phyloP scores from a whole-genome alignment of 495 filamentous ascomycete species.

The Penicillium pancosmium region DNA sequence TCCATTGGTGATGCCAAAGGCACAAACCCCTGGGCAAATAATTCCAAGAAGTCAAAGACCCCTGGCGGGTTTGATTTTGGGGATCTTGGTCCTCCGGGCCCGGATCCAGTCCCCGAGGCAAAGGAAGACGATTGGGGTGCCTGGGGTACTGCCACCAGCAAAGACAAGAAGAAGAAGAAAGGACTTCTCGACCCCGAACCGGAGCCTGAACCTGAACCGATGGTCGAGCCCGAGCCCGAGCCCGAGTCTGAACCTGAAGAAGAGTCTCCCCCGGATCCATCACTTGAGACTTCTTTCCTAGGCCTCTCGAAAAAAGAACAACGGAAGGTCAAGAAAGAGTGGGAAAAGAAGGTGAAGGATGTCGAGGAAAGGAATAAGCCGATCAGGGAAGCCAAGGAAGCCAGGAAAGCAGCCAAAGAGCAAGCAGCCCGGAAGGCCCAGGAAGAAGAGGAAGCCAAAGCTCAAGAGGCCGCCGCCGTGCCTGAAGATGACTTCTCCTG shows the following conservation, averaged over 20 bases:
- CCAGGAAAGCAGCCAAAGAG: constrained; percentile 20
- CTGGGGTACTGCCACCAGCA: constrained; percentile 19
- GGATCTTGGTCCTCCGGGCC: constrained; percentile 35
- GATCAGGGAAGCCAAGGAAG: constrained; percentile 12
- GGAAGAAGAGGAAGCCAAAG: constrained; percentile 24
- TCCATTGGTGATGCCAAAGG: constrained; percentile 37
- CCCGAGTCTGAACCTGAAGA: constrained; percentile 16
- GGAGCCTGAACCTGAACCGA: constrained; percentile 12
- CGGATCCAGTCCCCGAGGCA: constrained; percentile 15
- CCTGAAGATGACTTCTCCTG: constrained; percentile 35
- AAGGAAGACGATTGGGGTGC: constrained; percentile 37
- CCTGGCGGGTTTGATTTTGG: constrained; percentile 51
- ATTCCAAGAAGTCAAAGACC: constrained; percentile 38
- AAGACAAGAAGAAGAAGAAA: constrained; percentile 36
- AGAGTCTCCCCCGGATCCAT: constrained; percentile 3
- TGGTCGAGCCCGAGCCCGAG: constrained; percentile 25
- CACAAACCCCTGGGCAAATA: constrained; percentile 45
- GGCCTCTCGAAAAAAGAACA: constrained; percentile 34
- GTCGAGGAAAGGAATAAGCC: constrained; percentile 11
- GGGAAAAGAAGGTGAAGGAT: constrained; percentile 30
- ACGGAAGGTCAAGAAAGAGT: constrained; percentile 39
- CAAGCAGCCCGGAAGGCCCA: constrained; percentile 13
- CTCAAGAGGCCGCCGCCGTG: constrained; percentile 16
- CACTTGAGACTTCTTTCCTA: constrained; percentile 21
- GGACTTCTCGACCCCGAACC: constrained; percentile 25